Percentiles rank a stretch among this genome's conserved stretches.
These are phyloP conservation scores for Stromatinia cepivora DNA, from an alignment of 2,329 filamentous ascomycete genomes.

Conservation along the genomic window DNA sequence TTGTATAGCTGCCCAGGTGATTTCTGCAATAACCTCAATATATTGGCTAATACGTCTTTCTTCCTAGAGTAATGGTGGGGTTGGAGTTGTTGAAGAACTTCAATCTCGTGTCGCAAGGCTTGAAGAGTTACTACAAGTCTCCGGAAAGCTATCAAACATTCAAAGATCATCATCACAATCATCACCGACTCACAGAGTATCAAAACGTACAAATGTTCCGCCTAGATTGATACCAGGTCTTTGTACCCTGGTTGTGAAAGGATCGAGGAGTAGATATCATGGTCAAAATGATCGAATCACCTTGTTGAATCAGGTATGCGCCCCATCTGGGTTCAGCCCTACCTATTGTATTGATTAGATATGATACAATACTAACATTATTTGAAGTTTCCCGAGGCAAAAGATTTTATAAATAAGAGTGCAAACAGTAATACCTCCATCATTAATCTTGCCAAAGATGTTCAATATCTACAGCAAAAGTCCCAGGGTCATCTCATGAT, in stretches of 20 bases:
- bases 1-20: too few species aligned
- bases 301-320: slow-evolving; percentile 13
- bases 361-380: background rate
- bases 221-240: background rate
- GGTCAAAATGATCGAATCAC: slow-evolving; percentile 23
- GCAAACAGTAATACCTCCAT: slow-evolving; percentile 10
- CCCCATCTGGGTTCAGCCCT: background rate
- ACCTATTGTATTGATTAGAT: background rate
- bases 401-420: slow-evolving; percentile 21
- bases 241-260: slow-evolving; percentile 19
- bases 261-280: slow-evolving; percentile 21
- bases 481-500: slow-evolving; percentile 15
- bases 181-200: background rate
- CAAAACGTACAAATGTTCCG: background rate
- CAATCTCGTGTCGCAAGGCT: slow-evolving; percentile 21
- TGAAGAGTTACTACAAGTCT: slow-evolving; percentile 20
- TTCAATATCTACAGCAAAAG: slow-evolving; percentile 25
- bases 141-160: background rate
- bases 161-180: background rate
- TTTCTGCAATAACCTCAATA: background rate
- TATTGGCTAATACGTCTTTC: background rate
- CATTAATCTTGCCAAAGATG: slow-evolving; percentile 19
- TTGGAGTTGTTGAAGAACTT: slow-evolving; percentile 20
- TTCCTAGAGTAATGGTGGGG: background rate
- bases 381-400: slow-evolving; percentile 17